Percentiles rank a stretch among this genome's conserved stretches.
Evolutionary conservation across 192 early-diverging fungal species (phyloP).

Genomic region (Geosiphon pyriformis): DNA sequence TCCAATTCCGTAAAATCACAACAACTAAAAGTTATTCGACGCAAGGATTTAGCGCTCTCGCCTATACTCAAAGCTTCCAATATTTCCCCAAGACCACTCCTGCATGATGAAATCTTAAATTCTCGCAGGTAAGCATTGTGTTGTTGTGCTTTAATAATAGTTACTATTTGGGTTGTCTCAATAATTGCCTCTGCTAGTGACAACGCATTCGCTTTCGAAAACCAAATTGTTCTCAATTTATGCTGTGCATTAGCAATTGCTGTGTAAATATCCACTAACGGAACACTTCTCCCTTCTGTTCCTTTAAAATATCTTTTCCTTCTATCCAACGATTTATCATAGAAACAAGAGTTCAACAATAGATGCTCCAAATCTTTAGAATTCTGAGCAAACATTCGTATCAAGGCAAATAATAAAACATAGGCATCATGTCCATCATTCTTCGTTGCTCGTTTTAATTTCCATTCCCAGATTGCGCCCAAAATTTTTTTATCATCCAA

Average conservation of each 20-base stretch:
- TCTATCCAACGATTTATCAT: not conserved
- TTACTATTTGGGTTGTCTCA: not conserved
- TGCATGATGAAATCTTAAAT: not conserved
- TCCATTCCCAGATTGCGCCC: not conserved
- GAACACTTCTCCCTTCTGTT: not conserved
- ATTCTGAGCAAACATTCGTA: not conserved
- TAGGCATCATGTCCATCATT: not conserved
- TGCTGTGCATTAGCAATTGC: not conserved
- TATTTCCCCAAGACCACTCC: not conserved
- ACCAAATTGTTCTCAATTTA: not conserved
- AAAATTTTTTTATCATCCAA: not conserved
- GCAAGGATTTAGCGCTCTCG: not conserved
- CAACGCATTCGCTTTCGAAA: not conserved
- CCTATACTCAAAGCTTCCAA: not conserved
- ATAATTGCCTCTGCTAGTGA: not conserved
- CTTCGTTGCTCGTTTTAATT: not conserved
- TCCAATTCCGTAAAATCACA: not conserved
- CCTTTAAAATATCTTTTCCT: not conserved
- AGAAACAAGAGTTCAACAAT: not conserved
- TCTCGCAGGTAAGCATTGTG: not conserved
- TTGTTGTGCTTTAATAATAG: not conserved
- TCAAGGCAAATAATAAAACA: not conserved
- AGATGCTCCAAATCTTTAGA: not conserved
- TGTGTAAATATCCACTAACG: not conserved
- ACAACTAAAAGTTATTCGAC: not conserved